phyloP scores from a whole-genome alignment of 176 grass and related monocot genomes.

The Phyllostachys edulis region DNA sequence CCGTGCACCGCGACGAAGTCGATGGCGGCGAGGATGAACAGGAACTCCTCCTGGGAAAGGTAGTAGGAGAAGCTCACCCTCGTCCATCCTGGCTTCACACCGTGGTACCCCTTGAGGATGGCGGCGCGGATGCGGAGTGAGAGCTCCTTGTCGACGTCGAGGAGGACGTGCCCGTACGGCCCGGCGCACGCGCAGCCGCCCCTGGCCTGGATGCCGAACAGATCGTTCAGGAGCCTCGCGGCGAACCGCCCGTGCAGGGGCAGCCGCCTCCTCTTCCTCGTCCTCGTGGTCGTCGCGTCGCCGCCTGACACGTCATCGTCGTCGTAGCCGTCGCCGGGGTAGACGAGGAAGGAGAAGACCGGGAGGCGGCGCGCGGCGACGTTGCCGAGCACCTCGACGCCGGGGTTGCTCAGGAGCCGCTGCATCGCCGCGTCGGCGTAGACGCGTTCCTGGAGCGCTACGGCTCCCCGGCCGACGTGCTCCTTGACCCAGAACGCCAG shows the following conservation, averaged over 20 bases:
- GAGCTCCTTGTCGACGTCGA: conserved; percentile 45
- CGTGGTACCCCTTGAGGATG: conserved; percentile 60
- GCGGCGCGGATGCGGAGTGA: conserved; percentile 64
- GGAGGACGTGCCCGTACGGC: conserved; percentile 74
- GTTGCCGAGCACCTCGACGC: conserved; percentile 57
- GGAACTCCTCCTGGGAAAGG: conserved; percentile 53
- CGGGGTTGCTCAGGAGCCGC: conserved; percentile 39
- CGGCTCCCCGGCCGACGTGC: conserved; percentile 41
- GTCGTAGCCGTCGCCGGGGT: not conserved
- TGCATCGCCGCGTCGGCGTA: conserved; percentile 46
- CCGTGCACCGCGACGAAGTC: conserved; percentile 73
- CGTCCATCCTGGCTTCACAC: conserved; percentile 87
- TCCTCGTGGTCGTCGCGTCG: no score
- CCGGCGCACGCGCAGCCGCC: conserved; percentile 80
- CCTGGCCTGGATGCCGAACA: conserved; percentile 82
- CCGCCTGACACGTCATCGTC: not conserved
- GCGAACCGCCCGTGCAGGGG: conserved; percentile 84
- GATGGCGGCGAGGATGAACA: conserved; percentile 56
- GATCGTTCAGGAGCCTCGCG: conserved; percentile 68
- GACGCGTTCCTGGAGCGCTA: conserved; percentile 34
- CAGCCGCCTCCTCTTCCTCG: not conserved
- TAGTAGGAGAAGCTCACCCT: conserved; percentile 84
- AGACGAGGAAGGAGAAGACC: conserved; percentile 86
- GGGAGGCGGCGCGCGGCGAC: conserved; percentile 46
- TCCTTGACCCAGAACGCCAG: conserved; percentile 84